A percentile compares a stretch with the other conserved stretches of the same genome.
phyloP scores from a whole-genome alignment of 2,329 filamentous ascomycete species.

The Neospermospora avenae region DNA sequence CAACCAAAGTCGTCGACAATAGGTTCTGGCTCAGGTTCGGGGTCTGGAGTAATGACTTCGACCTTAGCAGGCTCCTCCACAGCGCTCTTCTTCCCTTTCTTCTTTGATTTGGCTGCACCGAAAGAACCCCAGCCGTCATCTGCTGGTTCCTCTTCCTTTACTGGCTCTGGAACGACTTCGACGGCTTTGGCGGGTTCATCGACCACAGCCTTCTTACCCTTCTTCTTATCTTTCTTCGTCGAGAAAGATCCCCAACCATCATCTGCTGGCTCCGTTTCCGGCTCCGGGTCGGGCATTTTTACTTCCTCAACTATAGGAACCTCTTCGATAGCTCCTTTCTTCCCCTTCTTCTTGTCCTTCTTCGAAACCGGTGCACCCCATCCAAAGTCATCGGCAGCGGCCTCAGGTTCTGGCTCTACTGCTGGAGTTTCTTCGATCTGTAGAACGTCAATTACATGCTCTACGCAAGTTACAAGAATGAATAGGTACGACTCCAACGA shows the following conservation, averaged over 20 bases:
- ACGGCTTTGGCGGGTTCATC: slow-evolving; percentile 31
- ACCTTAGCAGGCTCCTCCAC: slow-evolving; percentile 28
- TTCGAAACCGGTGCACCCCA: slow-evolving; percentile 38
- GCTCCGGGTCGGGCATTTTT: slow-evolving; percentile 31
- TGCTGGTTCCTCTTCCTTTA: slow-evolving; percentile 28
- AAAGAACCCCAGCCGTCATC: slow-evolving; percentile 37
- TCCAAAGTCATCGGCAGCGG: slow-evolving; percentile 27
- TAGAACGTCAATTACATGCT: slow-evolving; percentile 21
- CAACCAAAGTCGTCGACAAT: slow-evolving; percentile 22
- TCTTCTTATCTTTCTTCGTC: slow-evolving; percentile 42
- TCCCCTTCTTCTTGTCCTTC: slow-evolving; percentile 41
- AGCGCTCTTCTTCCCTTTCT: slow-evolving; percentile 31
- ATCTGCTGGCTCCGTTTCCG: slow-evolving; percentile 33
- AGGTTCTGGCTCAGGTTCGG: slow-evolving; percentile 35
- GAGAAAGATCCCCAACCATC: slow-evolving; percentile 48
- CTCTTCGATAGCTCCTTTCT: slow-evolving; percentile 39
- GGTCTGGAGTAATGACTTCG: slow-evolving; percentile 31
- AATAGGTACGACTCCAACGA: too few species aligned
- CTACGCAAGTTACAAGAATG: too few species aligned
- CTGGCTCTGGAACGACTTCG: slow-evolving; percentile 33
- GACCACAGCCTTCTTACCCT: slow-evolving; percentile 39
- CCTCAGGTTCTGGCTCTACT: slow-evolving; percentile 31
- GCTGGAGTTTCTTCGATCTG: slow-evolving; percentile 20
- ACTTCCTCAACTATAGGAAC: slow-evolving; percentile 28
- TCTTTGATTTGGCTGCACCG: slow-evolving; percentile 32